These are phyloP conservation scores for Barnettozyma hawaiiensis DNA, from an alignment of 1,139 yeast genomes.

Conservation along the genomic window DNA sequence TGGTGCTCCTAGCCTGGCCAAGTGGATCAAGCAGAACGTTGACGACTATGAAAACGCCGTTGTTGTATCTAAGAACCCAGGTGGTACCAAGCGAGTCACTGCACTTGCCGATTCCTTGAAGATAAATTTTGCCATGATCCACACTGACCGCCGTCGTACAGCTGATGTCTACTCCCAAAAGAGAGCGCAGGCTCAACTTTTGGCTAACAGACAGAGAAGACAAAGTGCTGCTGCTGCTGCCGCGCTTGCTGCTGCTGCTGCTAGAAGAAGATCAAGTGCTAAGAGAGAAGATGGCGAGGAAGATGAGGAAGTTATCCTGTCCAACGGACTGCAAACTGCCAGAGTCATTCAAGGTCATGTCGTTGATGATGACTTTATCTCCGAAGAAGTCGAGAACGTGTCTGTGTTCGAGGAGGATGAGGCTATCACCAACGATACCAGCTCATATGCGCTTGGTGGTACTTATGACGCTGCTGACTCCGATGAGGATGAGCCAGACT, in stretches of 20 bases:
- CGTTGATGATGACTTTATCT: conserved; percentile 73
- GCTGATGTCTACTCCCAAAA: conserved; percentile 56
- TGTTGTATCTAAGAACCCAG: conserved; percentile 95
- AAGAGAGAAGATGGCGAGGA: conserved; percentile 31
- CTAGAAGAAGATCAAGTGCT: conserved; percentile 35
- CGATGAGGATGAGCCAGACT: conserved; percentile 77
- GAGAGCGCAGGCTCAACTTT: conserved; percentile 23
- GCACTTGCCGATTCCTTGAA: conserved; percentile 93
- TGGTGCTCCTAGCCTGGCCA: conserved; percentile 94
- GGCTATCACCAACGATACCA: conserved; percentile 22
- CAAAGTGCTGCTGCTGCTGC: conserved; percentile 26
- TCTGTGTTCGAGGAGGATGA: conserved; percentile 19
- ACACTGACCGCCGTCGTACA: conserved; percentile 91
- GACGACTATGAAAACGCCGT: conserved; percentile 79
- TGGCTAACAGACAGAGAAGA: conserved; percentile 28
- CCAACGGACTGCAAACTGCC: conserved; percentile 90
- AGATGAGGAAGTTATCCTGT: conserved; percentile 61
- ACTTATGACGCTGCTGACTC: conserved; percentile 76
- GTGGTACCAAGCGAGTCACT: conserved; percentile 97
- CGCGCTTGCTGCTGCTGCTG: conserved; percentile 8
- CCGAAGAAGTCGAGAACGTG: conserved; percentile 29
- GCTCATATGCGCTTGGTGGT: conserved; percentile 64
- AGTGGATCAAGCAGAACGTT: conserved; percentile 92
- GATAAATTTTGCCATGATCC: conserved; percentile 97
- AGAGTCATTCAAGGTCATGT: conserved; percentile 96